Evolutionary conservation across 1,284 basidiomycete genomes (phyloP), one percentile per base, ranked within the genome.

Genomic region (Moesziomyces antarcticus): DNA sequence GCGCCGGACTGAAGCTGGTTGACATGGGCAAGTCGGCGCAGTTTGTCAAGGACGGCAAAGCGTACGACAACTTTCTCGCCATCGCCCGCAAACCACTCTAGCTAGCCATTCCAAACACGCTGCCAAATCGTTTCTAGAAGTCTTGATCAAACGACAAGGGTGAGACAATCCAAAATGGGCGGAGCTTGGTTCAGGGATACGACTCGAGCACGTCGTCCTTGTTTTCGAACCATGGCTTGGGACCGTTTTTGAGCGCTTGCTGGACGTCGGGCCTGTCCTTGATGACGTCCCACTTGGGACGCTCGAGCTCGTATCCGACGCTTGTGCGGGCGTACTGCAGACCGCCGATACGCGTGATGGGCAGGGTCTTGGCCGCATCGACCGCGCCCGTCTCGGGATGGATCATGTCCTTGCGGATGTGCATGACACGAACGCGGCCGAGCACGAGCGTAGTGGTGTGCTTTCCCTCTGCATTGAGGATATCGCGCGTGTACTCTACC

Each of bases 371-470:
- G 8, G 63, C 48, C 11, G 73, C 58, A 22, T 79, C 73, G 7
- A 77, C 58, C 3, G 74, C 65, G 24, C 70, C 66, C 16, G 68
- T 74, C 11, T 69, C 61, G 5, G 58, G 54, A 18, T 79, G 50
- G 49, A 78, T 65, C 20, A 56, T 75, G 53, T 80, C 77, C 46
- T 80, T 71, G 22, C 78, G 71, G 13, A 80, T 50, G 53, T 79
- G 74, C 40, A 80, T 35, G 25, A 76, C 71, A 10, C 54, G 49
- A 14, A 81, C 68, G 13, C 67, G 47, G 16, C 75, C 79, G 6
- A 81, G 42, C 6, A 79, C 73, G 18, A 81, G 51, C 2, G 73
- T 79, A 6, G 77, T 75, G 0, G 77, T 78, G 50, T 78, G 75
- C 53, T 74, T 64, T 33, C 71, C 75, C 21, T 57, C 56, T n/a